Evolutionary conservation across 164 flowering plant species (phyloP), one percentile per base, ranked within the genome.

Genomic region (Aristolochia fimbriata): DNA sequence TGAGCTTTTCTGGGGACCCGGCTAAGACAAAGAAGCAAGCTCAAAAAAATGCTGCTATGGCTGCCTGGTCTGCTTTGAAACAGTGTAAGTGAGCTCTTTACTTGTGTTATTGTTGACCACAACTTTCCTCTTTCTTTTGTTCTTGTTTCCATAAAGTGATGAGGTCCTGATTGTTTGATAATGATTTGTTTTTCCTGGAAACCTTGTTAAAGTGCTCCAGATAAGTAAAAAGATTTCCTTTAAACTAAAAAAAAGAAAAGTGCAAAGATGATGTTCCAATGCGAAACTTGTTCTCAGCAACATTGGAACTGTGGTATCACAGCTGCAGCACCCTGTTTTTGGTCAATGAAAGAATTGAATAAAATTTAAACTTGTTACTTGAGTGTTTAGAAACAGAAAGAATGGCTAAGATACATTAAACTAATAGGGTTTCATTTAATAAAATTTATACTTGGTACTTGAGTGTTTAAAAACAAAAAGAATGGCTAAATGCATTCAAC

Each of bases 11-110:
- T 2, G 96, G 96, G 20, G 92, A 78, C 51, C 73, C 88, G 51
- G 90, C 90, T 21, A 88, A 84, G 75, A 85, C 82, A 14, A 88
- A 85, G 77, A 88, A 86, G 72, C 96, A 88, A 72, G 96, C 96
- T 60, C 92, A 88, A 72, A 88, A 88, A 65, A 88, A 86, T 78
- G 92, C 96, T 47, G 96, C 96, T 1, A 78, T 85, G 73, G 82
- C 86, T 45, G 92, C 96, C 51, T 88, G 96, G 96, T 76, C 83
- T 59, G 65, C 89, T 50, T 70, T 87, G 51, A 85, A 83, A 76
- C 75, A 59, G 69, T 60, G 90, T 84, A 76, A 65, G 53, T 5
- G 2, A 0, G 15, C 15, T 7, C 17, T 37, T 37, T 37, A 37
- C 20, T 11, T 60, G 0, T 15, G 17, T 54, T 20, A 6, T 0